Conservation (phyloP, 108 stramenopile genomes). For the Parmales sp. region DNA sequence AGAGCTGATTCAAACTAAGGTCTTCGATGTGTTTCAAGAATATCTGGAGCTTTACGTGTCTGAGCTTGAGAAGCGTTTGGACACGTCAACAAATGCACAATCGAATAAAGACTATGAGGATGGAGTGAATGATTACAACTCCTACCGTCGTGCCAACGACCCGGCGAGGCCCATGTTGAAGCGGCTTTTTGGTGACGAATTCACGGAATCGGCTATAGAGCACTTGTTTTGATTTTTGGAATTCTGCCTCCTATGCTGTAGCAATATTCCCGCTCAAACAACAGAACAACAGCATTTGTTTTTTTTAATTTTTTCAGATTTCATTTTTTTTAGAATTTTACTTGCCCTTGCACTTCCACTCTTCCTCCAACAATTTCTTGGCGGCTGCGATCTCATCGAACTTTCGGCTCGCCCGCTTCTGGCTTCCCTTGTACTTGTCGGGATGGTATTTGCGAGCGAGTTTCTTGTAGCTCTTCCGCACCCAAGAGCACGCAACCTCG, state of each 20-base stretch:
- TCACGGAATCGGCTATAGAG: constrained; percentile 49
- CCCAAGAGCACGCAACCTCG: constrained; percentile 40
- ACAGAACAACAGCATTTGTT: no score
- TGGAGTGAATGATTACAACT: constrained; percentile 35
- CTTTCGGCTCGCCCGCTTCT: constrained; percentile 39
- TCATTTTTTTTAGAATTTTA: no score
- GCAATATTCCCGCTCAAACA: no score
- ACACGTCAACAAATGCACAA: no score
- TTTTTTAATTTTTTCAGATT: no score
- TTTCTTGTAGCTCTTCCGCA: constrained; percentile 47
- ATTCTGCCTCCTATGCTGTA: no score
- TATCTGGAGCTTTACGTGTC: constrained; percentile 61
- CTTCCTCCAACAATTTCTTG: constrained; percentile 34
- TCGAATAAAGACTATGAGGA: no score
- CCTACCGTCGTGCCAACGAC: constrained; percentile 57
- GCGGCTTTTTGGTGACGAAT: constrained; percentile 58
- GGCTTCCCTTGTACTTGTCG: constrained; percentile 48
- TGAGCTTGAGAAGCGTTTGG: no score
- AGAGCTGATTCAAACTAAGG: constrained; percentile 37
- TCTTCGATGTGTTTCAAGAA: constrained; percentile 45
- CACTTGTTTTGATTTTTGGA: constrained; percentile 62
- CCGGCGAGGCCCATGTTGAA: constrained; percentile 76
- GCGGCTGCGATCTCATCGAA: constrained; percentile 49
- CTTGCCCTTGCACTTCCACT: no score
- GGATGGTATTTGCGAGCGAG: constrained; percentile 43